Evolutionary conservation across 768 basidiomycete genomes (phyloP).

Genomic region (Filobasidium floriforme): DNA sequence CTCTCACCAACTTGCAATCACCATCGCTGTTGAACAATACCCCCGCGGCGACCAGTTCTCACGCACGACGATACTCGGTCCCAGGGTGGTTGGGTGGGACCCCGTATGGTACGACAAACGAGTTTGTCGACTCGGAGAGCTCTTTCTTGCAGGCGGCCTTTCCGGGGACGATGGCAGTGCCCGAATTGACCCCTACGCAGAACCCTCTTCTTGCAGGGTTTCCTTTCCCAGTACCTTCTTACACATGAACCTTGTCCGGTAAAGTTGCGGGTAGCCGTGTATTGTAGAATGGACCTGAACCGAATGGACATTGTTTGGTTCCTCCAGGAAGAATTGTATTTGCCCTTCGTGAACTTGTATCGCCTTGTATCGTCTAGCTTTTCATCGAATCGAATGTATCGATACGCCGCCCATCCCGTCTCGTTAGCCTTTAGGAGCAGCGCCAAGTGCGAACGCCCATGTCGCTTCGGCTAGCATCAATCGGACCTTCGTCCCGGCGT

Average conservation of each 20-base stretch:
- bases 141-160: conserved; percentile 2
- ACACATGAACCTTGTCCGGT: background rate
- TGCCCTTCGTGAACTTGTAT: too few relatives aligned
- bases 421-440: too few relatives aligned
- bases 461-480: too few relatives aligned
- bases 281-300: too few relatives aligned
- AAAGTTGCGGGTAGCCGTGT: too few relatives aligned
- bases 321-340: too few relatives aligned
- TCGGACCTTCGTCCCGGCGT: too few relatives aligned
- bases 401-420: too few relatives aligned
- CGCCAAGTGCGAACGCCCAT: too few relatives aligned
- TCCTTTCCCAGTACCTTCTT: background rate
- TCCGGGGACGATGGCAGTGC: conserved; percentile 1
- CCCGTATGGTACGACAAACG: background rate
- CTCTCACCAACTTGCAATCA: background rate
- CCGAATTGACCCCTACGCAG: conserved; percentile 4
- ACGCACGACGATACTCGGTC: background rate
- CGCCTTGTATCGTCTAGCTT: too few relatives aligned
- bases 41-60: background rate
- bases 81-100: conserved; percentile 3
- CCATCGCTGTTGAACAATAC: background rate
- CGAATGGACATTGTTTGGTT: too few relatives aligned
- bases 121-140: background rate
- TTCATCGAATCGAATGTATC: too few relatives aligned
- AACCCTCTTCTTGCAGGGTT: background rate